These are phyloP conservation scores for Carex arenaria DNA, from an alignment of 202 grass and related monocot species.

Conservation along the genomic window DNA sequence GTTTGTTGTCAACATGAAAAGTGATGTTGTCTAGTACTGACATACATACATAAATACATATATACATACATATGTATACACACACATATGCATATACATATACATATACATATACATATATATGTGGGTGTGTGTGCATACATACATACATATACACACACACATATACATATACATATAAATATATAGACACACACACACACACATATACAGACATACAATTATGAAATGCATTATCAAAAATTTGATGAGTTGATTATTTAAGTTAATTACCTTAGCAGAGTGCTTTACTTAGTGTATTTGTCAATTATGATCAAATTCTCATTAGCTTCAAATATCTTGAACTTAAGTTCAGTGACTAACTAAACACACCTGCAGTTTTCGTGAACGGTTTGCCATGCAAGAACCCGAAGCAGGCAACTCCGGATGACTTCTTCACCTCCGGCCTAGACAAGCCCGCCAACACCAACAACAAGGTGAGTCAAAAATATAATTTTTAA, in stretches of 20 bases:
- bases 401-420: conserved; percentile 25
- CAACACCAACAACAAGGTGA: conserved; percentile 25
- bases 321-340: background rate
- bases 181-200: too few species aligned
- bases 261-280: background rate
- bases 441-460: conserved; percentile 24
- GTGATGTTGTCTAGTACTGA: background rate
- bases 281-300: background rate
- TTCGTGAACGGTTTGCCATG: conserved; percentile 34
- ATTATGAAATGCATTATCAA: background rate
- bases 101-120: too few species aligned
- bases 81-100: too few species aligned
- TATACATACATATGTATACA: too few species aligned
- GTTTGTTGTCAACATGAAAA: background rate
- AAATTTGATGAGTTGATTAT: background rate
- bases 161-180: too few species aligned
- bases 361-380: conserved; percentile 11
- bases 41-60: background rate
- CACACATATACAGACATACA: background rate
- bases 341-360: background rate
- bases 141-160: too few species aligned
- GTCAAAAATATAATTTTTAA: background rate
- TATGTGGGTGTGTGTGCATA: too few species aligned
- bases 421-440: conserved; percentile 31
- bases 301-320: background rate